phyloP scores from a whole-genome alignment of 371 early-diverging fungal genomes.

The Dinochytrium kinnereticum region DNA sequence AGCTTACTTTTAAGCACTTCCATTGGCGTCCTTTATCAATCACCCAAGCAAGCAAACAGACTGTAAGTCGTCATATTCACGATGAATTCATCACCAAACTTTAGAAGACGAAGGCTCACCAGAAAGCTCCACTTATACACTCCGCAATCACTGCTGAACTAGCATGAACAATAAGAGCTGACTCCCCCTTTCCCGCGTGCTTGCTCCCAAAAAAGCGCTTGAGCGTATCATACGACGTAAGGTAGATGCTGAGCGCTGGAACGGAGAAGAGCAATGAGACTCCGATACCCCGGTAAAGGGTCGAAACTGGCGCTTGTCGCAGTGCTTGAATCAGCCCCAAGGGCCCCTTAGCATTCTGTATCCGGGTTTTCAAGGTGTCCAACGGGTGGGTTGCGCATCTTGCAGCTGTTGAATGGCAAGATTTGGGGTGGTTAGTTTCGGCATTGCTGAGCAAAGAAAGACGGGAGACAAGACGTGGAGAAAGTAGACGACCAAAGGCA shows the following conservation, averaged over 20 bases:
- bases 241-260: constrained; percentile 76
- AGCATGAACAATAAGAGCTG: constrained; percentile 41
- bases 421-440: neutral
- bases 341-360: constrained; percentile 56
- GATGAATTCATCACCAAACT: neutral
- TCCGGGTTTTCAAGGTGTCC: constrained; percentile 79
- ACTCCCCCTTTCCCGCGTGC: constrained; percentile 22
- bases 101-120: constrained; percentile 27
- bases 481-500: constrained; percentile 25
- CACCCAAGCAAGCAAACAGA: neutral
- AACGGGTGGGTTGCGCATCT: constrained; percentile 72
- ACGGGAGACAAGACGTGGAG: neutral
- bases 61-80: no score
- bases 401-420: constrained; percentile 43
- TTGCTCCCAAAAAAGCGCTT: constrained; percentile 48
- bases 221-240: constrained; percentile 71
- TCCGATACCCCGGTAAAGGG: constrained; percentile 65
- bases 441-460: neutral
- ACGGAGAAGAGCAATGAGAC: constrained; percentile 72
- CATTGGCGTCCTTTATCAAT: constrained; percentile 81
- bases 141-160: constrained; percentile 49
- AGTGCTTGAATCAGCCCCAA: constrained; percentile 14
- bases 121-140: constrained; percentile 45
- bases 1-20: constrained; percentile 78
- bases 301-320: constrained; percentile 23